A percentile compares a stretch with the other conserved stretches of the same genome.
Conservation (phyloP, 2,329 filamentous ascomycete species). For the Pyrenophora seminiperda region DNA sequence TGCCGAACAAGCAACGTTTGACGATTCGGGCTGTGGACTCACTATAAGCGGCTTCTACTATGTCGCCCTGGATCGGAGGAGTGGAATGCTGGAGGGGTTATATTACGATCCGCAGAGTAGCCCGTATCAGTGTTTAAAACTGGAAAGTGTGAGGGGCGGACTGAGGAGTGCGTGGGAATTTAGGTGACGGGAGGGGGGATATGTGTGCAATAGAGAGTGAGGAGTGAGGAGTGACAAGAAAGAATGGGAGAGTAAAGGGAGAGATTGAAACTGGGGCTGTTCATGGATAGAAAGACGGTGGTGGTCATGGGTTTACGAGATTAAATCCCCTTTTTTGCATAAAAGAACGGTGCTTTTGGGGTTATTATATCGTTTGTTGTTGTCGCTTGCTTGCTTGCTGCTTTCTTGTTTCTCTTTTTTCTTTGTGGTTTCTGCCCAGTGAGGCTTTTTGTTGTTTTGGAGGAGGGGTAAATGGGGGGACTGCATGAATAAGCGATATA, state of each 20-base stretch:
- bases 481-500: too few species aligned
- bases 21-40: conserved; percentile 51
- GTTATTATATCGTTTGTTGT: neutral
- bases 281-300: too few species aligned
- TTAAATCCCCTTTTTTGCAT: neutral
- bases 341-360: neutral
- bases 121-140: conserved; percentile 58
- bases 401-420: neutral
- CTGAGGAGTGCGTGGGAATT: conserved; percentile 49
- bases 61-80: conserved; percentile 53
- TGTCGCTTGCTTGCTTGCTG: neutral
- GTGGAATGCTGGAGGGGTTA: conserved; percentile 57
- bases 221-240: neutral
- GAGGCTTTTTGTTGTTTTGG: neutral
- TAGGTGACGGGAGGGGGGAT: conserved; percentile 27
- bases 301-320: too few species aligned
- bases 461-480: too few species aligned
- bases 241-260: neutral
- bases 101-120: conserved; percentile 62
- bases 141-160: conserved; percentile 48
- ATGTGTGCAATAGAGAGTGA: neutral
- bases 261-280: too few species aligned
- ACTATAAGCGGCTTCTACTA: conserved; percentile 63
- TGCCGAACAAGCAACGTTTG: conserved; percentile 33
- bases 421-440: too few species aligned